Evolutionary conservation across 768 basidiomycete genomes (phyloP), one percentile per base, ranked within the genome.

Genomic region (Hysterangium stoloniferum): DNA sequence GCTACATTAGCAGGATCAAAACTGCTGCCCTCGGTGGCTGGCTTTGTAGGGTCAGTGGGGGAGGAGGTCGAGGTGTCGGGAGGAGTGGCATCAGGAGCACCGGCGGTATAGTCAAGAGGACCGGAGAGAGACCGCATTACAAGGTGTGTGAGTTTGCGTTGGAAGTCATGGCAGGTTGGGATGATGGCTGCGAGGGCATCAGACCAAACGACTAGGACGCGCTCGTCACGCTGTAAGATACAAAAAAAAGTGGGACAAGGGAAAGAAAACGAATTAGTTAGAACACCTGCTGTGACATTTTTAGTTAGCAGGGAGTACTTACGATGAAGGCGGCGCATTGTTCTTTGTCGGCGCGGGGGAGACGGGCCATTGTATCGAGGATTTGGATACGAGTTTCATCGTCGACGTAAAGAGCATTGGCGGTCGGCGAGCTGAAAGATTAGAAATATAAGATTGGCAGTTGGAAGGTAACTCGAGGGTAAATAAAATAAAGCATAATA

Each of bases 321-420:
- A 84, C 86, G 47, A 91, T 75, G 62, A 94, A 94, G 11, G 91
- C 91, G 17, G 82, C 91, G 44, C 85, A 90, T 59, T 93, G 90
- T 61, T 93, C 90, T 69, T 92, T 93, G 62, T 93, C 86, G 6
- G 89, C 89, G 34, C 76, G 74, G 5, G 83, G 78, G 35, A 94
- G 69, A 51, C 77, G 73, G 46, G 62, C 59, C 57, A 93, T 79
- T 13, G 77, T 77, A 52, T 87, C 83, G 22, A 94, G 64, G 50
- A 94, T 80, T 65, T 94, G 91, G 46, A 94, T 93, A 5, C 88
- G 83, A 1, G 89, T 93, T 61, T 91, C 80, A 49, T 65, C 62
- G 66, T 89, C 86, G 54, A 94, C 75, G 58, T 81, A 81, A 55
- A 88, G 78, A 27, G 76, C 78, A 17, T 24, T 20, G 24, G 28